Evolutionary conservation across 2,329 filamentous ascomycete genomes (phyloP).

Genomic region (Neofusicoccum ribis): DNA sequence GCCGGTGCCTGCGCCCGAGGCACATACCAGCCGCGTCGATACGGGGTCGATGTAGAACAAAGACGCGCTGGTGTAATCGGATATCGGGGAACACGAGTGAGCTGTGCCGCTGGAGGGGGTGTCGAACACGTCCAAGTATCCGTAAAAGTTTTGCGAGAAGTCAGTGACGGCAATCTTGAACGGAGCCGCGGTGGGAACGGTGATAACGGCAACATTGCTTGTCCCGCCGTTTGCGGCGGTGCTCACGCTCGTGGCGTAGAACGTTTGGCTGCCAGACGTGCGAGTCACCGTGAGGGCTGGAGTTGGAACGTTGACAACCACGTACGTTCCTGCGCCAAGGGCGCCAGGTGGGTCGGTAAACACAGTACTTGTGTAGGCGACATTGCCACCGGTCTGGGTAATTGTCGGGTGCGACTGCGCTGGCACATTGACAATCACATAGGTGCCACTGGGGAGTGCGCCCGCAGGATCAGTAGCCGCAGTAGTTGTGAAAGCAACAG

Average conservation of each 20-base stretch:
- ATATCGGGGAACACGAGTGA: neutral
- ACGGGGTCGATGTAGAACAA: neutral
- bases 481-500: neutral
- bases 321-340: neutral
- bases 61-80: neutral
- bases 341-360: neutral
- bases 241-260: neutral
- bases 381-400: too few relatives aligned
- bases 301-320: neutral
- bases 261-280: neutral
- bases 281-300: neutral
- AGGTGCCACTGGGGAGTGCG: neutral
- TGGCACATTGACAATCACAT: neutral
- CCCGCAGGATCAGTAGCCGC: neutral
- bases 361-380: neutral
- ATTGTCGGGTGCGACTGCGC: neutral
- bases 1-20: neutral
- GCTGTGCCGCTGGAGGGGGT: neutral
- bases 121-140: neutral
- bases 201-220: neutral
- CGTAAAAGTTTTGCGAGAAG: neutral
- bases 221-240: neutral
- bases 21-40: neutral
- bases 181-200: neutral
- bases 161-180: neutral